phyloP scores from a whole-genome alignment of 179 eudicot species.

The Sideroxylon spinosum region DNA sequence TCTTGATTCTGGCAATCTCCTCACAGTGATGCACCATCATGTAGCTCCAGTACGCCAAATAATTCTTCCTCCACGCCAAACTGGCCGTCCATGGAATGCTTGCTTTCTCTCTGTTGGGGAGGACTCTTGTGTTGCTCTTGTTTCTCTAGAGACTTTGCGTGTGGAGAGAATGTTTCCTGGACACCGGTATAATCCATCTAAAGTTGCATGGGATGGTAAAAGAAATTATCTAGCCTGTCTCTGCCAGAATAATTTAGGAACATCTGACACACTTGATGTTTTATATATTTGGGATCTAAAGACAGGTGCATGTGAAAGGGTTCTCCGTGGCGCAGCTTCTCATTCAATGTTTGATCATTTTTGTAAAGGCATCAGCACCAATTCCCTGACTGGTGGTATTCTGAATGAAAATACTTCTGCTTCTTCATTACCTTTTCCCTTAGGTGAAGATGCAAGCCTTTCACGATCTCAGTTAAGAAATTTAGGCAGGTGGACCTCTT shows the following conservation, averaged over 20 bases:
- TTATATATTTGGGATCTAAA: conserved; percentile 93
- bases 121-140: conserved; percentile 74
- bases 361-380: conserved; percentile 36
- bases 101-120: conserved; percentile 93
- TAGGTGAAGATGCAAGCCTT: conserved; percentile 45
- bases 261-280: conserved; percentile 58
- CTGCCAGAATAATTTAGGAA: conserved; percentile 46
- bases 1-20: conserved; percentile 57
- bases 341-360: conserved; percentile 90
- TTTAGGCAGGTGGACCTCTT: conserved; percentile 25
- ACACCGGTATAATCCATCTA: conserved; percentile 63
- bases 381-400: conserved; percentile 27
- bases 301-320: conserved; percentile 90
- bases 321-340: conserved; percentile 84
- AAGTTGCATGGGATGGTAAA: conserved; percentile 82
- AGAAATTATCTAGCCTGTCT: conserved; percentile 89
- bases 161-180: conserved; percentile 98
- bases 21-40: conserved; percentile 87
- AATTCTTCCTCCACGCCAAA: conserved; percentile 62
- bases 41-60: conserved; percentile 88
- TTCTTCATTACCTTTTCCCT: conserved; percentile 51
- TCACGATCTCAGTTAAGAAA: conserved; percentile 32
- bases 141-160: conserved; percentile 76
- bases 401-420: conserved; percentile 65
- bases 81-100: conserved; percentile 77